Evolutionary conservation across 2,329 filamentous ascomycete genomes (phyloP), one percentile per base, ranked within the genome.

Genomic region (Cladophialophora bantiana): DNA sequence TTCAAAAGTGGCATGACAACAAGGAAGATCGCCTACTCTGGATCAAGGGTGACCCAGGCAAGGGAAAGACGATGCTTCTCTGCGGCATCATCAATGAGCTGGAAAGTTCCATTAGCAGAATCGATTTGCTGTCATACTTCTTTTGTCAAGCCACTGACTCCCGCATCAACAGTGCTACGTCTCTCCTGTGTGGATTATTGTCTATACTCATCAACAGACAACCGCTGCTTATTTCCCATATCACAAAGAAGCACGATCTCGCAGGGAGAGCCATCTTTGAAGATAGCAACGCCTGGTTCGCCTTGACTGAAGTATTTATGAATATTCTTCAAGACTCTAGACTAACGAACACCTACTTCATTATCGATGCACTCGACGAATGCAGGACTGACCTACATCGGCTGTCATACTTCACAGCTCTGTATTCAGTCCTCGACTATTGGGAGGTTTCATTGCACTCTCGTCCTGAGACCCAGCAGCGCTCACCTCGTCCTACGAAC

Each of bases 111-210:
- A 61, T 62, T 40, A 15, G 3, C 54, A 58, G 67, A 78, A 83
- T 0, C 68, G 85, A 1, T 77, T 79, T 83, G 0, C 74, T 86
- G 0, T 75, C 84, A 0, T 82, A 77, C 52, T 50, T 79, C 12
- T 74, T 86, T 70, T 80, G 74, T 64, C 75, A 79, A 53, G 76
- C 65, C 12, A 76, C 74, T 12, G 69, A 78, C 57, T 36, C 9
- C 0, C 65, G 58, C 3, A 67, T 75, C 26, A 76, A 74, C 59
- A 75, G 61, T 56, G 77, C 77, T 1, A 75, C 74, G 0, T 71
- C 73, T 1, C 74, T 79, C 0, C 58, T 80, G 10, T 71, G 75
- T 1, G 81, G 83, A 0, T 74, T 86, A 0, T 74, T 84, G 0
- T 82, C 77, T 48, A 38, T 79, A 10, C 74, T 86, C 0, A 59